Conservation (phyloP, 1,284 basidiomycete species). For the Austroboletus sp. region DNA sequence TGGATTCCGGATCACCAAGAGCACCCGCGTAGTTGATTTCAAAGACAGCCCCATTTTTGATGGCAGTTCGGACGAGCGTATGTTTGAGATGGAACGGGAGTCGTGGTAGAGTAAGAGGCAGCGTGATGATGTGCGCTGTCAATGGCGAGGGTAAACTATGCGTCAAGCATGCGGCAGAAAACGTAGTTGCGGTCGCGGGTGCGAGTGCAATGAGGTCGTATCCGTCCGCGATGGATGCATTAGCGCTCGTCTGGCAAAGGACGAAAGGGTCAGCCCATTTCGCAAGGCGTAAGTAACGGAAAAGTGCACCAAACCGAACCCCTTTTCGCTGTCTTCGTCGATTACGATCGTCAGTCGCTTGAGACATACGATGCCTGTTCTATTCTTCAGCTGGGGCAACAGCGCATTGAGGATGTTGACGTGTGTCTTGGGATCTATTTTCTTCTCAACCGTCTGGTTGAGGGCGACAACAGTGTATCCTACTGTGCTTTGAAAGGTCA, state of each 20-base stretch:
- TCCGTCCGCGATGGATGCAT: constrained; percentile 46
- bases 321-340: constrained; percentile 74
- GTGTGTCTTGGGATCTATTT: constrained; percentile 62
- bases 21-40: constrained; percentile 75
- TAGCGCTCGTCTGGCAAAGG: constrained; percentile 50
- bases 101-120: constrained; percentile 74
- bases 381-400: constrained; percentile 45
- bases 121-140: constrained; percentile 74
- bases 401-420: constrained; percentile 54
- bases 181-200: constrained; percentile 65
- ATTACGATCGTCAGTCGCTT: constrained; percentile 67
- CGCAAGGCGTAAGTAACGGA: not conserved
- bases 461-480: constrained; percentile 73
- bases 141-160: constrained; percentile 72
- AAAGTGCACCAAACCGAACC: constrained; percentile 60
- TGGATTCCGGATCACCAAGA: constrained; percentile 49
- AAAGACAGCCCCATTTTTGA: constrained; percentile 79
- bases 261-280: not conserved
- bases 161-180: constrained; percentile 74
- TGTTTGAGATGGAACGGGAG: constrained; percentile 78
- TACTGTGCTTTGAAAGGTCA: constrained; percentile 43
- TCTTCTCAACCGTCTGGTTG: constrained; percentile 60
- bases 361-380: constrained; percentile 54
- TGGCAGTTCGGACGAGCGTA: constrained; percentile 71
- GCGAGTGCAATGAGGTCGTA: constrained; percentile 75